Percentiles rank a stretch among this genome's conserved stretches.
Conservation (phyloP, 1,139 yeast genomes). For the Lodderomyces elongisporus region DNA sequence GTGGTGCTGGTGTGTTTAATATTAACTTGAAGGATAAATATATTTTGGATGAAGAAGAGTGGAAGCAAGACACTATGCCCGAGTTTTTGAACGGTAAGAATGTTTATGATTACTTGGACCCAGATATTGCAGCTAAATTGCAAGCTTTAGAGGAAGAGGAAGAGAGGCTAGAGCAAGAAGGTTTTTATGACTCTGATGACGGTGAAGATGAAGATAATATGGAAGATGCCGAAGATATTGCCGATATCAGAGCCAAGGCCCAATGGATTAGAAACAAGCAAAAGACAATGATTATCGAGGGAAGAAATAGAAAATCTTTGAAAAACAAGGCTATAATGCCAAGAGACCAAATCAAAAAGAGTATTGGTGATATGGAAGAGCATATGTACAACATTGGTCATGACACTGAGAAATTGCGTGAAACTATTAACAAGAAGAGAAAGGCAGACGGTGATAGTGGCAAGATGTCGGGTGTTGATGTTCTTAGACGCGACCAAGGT, state of each 20-base stretch:
- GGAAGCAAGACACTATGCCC: conserved; percentile 98
- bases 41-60: conserved; percentile 87
- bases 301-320: conserved; percentile 80
- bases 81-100: conserved; percentile 94
- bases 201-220: conserved; percentile 35
- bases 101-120: conserved; percentile 94
- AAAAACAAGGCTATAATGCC: conserved; percentile 92
- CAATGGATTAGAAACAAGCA: conserved; percentile 94
- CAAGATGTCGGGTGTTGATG: conserved; percentile 67
- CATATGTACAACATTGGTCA: conserved; percentile 89
- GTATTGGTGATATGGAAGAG: conserved; percentile 74
- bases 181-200: conserved; percentile 90
- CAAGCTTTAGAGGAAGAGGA: conserved; percentile 97
- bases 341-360: conserved; percentile 77
- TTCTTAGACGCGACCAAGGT: conserved; percentile 54
- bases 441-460: conserved; percentile 28
- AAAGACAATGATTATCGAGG: conserved; percentile 85
- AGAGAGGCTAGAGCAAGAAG: conserved; percentile 87
- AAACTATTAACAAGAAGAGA: conserved; percentile 40
- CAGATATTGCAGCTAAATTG: conserved; percentile 88
- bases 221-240: conserved; percentile 48
- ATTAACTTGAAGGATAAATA: conserved; percentile 89
- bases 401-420: conserved; percentile 64
- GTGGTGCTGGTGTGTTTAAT: conserved; percentile 98
- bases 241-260: conserved; percentile 81